Evolutionary conservation across 805 yeast genomes (phyloP).

Genomic region (Naumovozyma dairenensis): DNA sequence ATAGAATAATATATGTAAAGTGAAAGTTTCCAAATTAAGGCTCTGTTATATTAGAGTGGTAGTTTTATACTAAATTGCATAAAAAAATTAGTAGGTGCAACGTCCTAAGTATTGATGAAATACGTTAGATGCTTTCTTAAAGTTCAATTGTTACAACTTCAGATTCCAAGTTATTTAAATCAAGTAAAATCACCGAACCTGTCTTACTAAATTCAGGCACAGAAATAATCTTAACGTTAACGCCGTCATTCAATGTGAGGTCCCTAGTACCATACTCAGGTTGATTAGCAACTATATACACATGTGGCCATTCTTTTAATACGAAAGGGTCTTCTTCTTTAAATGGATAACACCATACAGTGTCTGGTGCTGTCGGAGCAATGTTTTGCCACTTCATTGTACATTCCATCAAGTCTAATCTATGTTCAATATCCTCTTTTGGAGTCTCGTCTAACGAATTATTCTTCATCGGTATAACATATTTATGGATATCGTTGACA

Average conservation of each 20-base stretch:
- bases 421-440: constrained; percentile 18
- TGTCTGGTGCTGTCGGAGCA: constrained; percentile 94
- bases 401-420: constrained; percentile 51
- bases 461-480: constrained; percentile 38
- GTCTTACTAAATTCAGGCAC: constrained; percentile 64
- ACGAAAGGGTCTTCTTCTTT: constrained; percentile 70
- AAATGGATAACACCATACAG: constrained; percentile 83
- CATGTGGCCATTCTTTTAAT: constrained; percentile 72
- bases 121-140: too few relatives aligned
- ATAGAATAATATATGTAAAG: too few relatives aligned
- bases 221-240: constrained; percentile 45
- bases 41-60: too few relatives aligned
- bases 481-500: constrained; percentile 65
- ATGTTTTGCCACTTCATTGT: constrained; percentile 77
- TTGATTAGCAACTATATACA: constrained; percentile 82
- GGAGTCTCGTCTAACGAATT: constrained; percentile 20
- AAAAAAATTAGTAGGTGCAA: too few relatives aligned
- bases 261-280: constrained; percentile 43
- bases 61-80: too few relatives aligned
- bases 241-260: constrained; percentile 30
- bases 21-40: too few relatives aligned
- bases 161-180: constrained; percentile 46
- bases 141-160: constrained; percentile 35
- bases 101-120: too few relatives aligned
- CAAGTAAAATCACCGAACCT: constrained; percentile 55